Conservation (phyloP, 2,329 filamentous ascomycete species). For the Penicillium sp. region DNA sequence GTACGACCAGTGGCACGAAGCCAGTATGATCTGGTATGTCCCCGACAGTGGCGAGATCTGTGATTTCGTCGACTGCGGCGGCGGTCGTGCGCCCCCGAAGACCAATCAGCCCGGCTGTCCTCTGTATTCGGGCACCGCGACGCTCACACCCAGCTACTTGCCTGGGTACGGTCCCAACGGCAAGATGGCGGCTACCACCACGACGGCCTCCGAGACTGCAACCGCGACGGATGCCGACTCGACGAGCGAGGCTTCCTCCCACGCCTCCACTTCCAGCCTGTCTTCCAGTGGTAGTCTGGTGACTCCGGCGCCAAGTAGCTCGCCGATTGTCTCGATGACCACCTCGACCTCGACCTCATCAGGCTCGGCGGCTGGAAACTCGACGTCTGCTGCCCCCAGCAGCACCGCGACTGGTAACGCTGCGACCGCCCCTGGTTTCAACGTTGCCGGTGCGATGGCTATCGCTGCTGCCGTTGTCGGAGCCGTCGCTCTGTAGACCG, state of each 20-base stretch:
- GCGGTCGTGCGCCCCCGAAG: constrained; percentile 63
- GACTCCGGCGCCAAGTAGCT: constrained; percentile 4
- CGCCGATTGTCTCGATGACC: constrained; percentile 5
- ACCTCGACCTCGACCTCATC: constrained; percentile 9
- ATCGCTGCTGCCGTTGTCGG: constrained; percentile 14
- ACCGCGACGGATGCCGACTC: constrained; percentile 1
- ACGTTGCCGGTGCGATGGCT: constrained; percentile 14
- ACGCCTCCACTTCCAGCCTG: constrained; percentile 1
- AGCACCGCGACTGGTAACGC: constrained; percentile 12
- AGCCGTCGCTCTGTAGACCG: constrained; percentile 13
- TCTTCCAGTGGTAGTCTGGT: constrained; percentile 1
- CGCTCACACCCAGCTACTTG: constrained; percentile 23
- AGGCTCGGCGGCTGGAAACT: constrained; percentile 1
- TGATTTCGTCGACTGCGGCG: constrained; percentile 63
- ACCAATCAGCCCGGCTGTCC: constrained; percentile 61
- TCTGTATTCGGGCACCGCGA: constrained; percentile 25
- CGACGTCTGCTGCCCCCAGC: constrained; percentile 8
- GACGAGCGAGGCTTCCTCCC: not conserved
- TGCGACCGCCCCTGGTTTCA: constrained; percentile 6
- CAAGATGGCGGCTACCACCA: constrained; percentile 17
- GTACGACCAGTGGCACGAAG: constrained; percentile 26
- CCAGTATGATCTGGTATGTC: constrained; percentile 53
- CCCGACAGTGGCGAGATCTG: constrained; percentile 64
- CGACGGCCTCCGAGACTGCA: constrained; percentile 11
- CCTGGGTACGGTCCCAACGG: constrained; percentile 23